Evolutionary conservation across 108 stramenopile genomes (phyloP), one percentile per base, ranked within the genome.

Genomic region (Skeletonema potamos): DNA sequence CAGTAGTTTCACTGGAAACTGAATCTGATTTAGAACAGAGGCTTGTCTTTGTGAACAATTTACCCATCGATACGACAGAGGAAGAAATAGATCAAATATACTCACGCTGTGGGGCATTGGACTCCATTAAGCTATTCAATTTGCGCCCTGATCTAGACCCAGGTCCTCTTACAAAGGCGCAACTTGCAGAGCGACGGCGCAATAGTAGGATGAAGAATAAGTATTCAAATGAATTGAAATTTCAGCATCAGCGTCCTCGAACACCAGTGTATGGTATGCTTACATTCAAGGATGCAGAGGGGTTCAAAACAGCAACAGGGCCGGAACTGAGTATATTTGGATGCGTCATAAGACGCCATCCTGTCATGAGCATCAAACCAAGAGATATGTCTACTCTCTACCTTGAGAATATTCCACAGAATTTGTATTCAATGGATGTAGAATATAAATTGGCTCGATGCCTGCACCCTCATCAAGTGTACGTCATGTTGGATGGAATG

Each of bases 261-360:
- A 86, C 90, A 41, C 89, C 93, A 4, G 81, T 94, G 0, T 94
- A 94, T 56, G 93, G 79, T 13, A 84, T 84, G 34, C 70, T 94
- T 15, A 64, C 72, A 15, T 94, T 86, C 62, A 54, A 73, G 22
- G 83, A 86, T 46, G 65, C 63, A 11, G 74, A 74, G 18, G 86
- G 86, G 8, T 84, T 78, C 54, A 41, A 59, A 30, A 66, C 68
- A 30, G 90, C 90, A 12, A 72, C 79, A 3, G 55, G 64, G 18
- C 83, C 81, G 18, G 74, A 81, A 17, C 73, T 94, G 26, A 79
- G 85, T 20, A 82, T 92, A 27, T 94, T 94, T 82, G 93, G 93
- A 30, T 91, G 88, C 77, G 84, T 94, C 43, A 71, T 90, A 32
- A 70, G 86, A 30, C 68, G 73, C 24, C 90, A 92, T 72, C 66